A percentile compares a stretch with the other conserved stretches of the same genome.
Evolutionary conservation across 352 stramenopile genomes (phyloP).

Genomic region (Globisporangium splendens): DNA sequence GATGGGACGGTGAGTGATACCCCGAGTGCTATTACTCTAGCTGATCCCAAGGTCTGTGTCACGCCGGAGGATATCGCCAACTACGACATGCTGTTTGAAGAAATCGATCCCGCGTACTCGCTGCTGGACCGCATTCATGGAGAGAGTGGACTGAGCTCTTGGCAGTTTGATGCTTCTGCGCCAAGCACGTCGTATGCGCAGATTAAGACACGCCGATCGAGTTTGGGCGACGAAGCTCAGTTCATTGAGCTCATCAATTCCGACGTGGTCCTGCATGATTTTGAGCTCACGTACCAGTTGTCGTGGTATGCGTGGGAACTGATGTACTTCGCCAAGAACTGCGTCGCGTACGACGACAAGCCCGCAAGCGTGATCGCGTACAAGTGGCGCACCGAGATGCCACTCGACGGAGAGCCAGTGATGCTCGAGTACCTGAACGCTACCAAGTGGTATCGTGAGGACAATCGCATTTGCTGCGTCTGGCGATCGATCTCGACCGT

Average conservation of each 20-base stretch:
- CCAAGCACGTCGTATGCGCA: neutral
- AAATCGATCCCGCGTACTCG: too few relatives aligned
- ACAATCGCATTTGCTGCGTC: conserved; percentile 3
- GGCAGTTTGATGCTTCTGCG: too few relatives aligned
- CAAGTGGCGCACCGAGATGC: conserved; percentile 3
- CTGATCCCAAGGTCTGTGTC: too few relatives aligned
- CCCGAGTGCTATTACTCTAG: too few relatives aligned
- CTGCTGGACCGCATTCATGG: too few relatives aligned
- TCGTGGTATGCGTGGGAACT: conserved; percentile 6
- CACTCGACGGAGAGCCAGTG: neutral
- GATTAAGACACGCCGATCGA: neutral
- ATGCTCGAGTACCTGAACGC: neutral
- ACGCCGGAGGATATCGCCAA: too few relatives aligned
- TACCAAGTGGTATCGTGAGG: neutral
- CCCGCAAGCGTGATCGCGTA: neutral
- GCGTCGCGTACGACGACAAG: conserved; percentile 1
- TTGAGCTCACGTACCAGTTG: neutral
- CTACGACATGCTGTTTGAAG: too few relatives aligned
- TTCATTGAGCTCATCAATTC: conserved; percentile 7
- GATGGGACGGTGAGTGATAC: too few relatives aligned
- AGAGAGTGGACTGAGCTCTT: too few relatives aligned
- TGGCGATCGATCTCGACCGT: neutral
- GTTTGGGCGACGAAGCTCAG: neutral
- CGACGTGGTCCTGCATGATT: neutral
- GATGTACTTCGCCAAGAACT: conserved; percentile 4